These are phyloP conservation scores for Bruguiera sexangula DNA, from an alignment of 345 rosid species.

Conservation along the genomic window DNA sequence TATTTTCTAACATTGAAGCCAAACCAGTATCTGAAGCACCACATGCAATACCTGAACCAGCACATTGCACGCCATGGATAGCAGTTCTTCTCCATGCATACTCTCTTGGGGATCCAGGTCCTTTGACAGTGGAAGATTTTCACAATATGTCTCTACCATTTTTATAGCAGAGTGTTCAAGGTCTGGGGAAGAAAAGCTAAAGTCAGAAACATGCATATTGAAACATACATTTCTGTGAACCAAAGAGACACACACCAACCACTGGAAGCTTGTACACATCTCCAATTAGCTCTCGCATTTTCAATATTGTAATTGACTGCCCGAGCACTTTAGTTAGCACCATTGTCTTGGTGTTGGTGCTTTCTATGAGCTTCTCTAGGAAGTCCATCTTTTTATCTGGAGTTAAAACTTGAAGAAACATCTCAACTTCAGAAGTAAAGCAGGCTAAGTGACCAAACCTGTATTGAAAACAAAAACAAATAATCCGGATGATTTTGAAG, in stretches of 20 bases:
- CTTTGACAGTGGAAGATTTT: slow-evolving; percentile 75
- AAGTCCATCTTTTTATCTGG: slow-evolving; percentile 52
- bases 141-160: slow-evolving; percentile 68
- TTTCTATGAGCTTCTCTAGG: slow-evolving; percentile 48
- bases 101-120: slow-evolving; percentile 90
- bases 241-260: slow-evolving; percentile 47
- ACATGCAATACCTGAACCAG: slow-evolving; percentile 73
- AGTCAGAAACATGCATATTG: slow-evolving; percentile 13
- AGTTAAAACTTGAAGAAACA: slow-evolving; percentile 64
- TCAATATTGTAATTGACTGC: slow-evolving; percentile 55
- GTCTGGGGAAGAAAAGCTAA: slow-evolving; percentile 39
- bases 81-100: slow-evolving; percentile 91
- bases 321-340: slow-evolving; percentile 67
- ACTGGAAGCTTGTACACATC: slow-evolving; percentile 43
- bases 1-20: neutral
- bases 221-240: neutral
- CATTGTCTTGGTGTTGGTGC: slow-evolving; percentile 30
- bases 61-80: slow-evolving; percentile 62
- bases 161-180: slow-evolving; percentile 54
- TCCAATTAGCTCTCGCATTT: slow-evolving; percentile 71
- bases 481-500: neutral
- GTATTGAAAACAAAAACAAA: slow-evolving; percentile 24
- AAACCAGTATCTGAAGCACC: neutral
- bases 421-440: slow-evolving; percentile 75
- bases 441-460: slow-evolving; percentile 97